Evolutionary conservation across 2,329 filamentous ascomycete species (phyloP), one percentile per base, ranked within the genome.

Genomic region (Hypoxylon rubiginosum): DNA sequence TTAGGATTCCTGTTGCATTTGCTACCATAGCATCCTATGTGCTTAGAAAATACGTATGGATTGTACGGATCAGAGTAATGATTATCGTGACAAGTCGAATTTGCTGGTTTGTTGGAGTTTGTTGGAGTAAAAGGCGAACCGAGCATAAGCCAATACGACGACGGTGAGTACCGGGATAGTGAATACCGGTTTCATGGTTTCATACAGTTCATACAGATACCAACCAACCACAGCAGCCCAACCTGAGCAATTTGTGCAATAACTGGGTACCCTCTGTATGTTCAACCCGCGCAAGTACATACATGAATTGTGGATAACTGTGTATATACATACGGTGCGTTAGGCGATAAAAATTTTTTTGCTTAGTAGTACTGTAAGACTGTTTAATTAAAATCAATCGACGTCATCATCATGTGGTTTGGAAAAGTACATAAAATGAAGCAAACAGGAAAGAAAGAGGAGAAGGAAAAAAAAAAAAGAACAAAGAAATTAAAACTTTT

Each of bases 1-100:
- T 57, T 58, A 58, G 50, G 52, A 58, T 58, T 59, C 45, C 54
- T 48, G 28, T 64, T 66, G 26, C 53, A 63, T 64, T 60, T 62
- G 51, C 43, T 49, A n/a, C 17, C 5, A 49, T 30, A 7, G 13
- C 24, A 8, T 28, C 7, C 48, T 7, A 32, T 3, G n/a, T 9
- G n/a, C 5, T 3, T 9, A 54, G 41, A 49, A 26, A 49, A 24
- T 54, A 41, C n/a, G 11, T 5, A 6, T 9, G 28, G 5, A 4
- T 30, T 30, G 28, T 49, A 30, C 24, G 24, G 50, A 32, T 45
- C 26, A 21, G 45, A 52, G 50, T 49, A 41, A 54, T 54, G 48
- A 39, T 48, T 41, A 52, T 28, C 17, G 50, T 49, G 36, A 52
- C 26, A 48, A 48, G 41, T 32, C n/a, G 15, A 17, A 15, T n/a